Percentiles rank a stretch among this genome's conserved stretches.
Evolutionary conservation across 306 rosid genomes (phyloP).

Genomic region (Myrica gale): DNA sequence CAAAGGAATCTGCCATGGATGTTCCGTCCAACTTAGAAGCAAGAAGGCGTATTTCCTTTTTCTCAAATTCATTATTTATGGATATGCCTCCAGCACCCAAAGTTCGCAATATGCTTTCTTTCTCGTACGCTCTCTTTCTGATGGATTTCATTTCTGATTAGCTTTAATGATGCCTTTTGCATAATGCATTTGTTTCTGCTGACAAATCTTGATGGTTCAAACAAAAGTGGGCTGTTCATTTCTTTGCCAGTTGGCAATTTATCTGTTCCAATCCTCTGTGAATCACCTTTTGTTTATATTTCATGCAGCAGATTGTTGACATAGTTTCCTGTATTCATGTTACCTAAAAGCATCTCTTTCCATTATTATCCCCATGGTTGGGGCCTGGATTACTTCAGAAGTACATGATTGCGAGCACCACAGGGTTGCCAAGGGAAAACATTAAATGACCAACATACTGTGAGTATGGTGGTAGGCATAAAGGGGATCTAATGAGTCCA

Average conservation of each 20-base stretch:
- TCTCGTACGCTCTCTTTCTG: slow-evolving; percentile 68
- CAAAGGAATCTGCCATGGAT: slow-evolving; percentile 99
- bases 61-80: slow-evolving; percentile 95
- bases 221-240: neutral
- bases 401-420: too few species aligned
- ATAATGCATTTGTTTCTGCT: slow-evolving; percentile 7
- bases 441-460: neutral
- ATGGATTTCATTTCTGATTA: too few species aligned
- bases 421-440: too few species aligned
- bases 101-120: slow-evolving; percentile 99
- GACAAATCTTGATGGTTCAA: slow-evolving; percentile 16
- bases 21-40: slow-evolving; percentile 99
- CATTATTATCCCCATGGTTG: neutral
- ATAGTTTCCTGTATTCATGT: neutral
- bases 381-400: neutral
- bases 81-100: slow-evolving; percentile 95
- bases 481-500: too few species aligned
- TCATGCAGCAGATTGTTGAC: neutral
- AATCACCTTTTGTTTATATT: neutral
- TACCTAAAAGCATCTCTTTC: neutral
- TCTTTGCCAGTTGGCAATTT: slow-evolving; percentile 11
- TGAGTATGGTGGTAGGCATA: neutral
- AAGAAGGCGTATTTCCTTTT: slow-evolving; percentile 90
- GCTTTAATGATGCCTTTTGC: neutral
- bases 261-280: neutral